A percentile compares a stretch with the other conserved stretches of the same genome.
phyloP scores from a whole-genome alignment of 2,329 filamentous ascomycete species.

The Aspergillus pseudonomiae region DNA sequence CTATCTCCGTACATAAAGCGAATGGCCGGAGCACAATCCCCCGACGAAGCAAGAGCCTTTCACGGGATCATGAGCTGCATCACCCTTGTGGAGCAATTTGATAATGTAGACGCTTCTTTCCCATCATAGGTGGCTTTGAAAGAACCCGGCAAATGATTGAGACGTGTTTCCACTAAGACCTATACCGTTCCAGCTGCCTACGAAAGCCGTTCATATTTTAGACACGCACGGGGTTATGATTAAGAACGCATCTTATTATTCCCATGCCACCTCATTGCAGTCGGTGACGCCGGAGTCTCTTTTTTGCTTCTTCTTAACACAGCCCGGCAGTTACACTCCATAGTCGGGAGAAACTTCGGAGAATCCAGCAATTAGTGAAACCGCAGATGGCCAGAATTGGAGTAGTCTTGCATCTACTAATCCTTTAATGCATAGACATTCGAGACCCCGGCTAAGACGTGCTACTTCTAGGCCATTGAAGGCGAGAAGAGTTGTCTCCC shows the following conservation, averaged over 20 bases:
- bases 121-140: neutral
- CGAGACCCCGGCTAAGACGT: neutral
- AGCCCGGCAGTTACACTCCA: neutral
- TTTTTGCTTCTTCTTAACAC: neutral
- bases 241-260: neutral
- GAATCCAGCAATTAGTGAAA: neutral
- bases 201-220: neutral
- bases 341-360: neutral
- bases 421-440: neutral
- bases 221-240: neutral
- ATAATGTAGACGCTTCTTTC: neutral
- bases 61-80: constrained; percentile 3
- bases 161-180: neutral
- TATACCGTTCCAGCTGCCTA: neutral
- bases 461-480: neutral
- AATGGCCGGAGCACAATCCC: constrained; percentile 21
- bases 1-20: constrained; percentile 22
- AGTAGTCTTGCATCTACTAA: neutral
- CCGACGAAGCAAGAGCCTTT: constrained; percentile 25
- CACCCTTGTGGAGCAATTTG: neutral
- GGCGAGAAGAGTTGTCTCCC: neutral
- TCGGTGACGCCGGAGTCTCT: neutral
- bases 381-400: neutral
- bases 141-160: neutral
- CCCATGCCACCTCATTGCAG: neutral